Percentiles rank a stretch among this genome's conserved stretches.
phyloP scores from a whole-genome alignment of 805 yeast species.

The Pichia nakasei region DNA sequence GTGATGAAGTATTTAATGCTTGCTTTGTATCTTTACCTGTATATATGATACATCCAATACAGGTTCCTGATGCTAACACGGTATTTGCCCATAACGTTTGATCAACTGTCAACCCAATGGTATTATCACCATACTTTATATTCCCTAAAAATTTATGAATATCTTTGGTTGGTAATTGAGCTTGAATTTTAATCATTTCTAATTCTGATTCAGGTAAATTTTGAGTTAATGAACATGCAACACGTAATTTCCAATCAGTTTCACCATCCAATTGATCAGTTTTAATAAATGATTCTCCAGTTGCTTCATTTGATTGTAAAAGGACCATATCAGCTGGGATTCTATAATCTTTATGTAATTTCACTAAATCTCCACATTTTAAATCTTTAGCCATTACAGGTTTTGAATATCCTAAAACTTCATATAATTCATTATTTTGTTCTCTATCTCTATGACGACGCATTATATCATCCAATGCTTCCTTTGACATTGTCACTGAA shows the following conservation, averaged over 20 bases:
- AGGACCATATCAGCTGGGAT: constrained; percentile 91
- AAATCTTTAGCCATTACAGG: constrained; percentile 51
- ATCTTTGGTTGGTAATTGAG: constrained; percentile 75
- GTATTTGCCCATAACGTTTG: constrained; percentile 98
- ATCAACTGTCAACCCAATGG: constrained; percentile 68
- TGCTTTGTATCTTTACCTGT: constrained; percentile 94
- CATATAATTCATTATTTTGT: constrained; percentile 76
- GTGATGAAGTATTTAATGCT: constrained; percentile 81
- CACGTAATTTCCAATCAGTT: constrained; percentile 94
- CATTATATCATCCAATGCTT: constrained; percentile 88
- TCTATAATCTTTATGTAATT: constrained; percentile 69
- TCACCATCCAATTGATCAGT: constrained; percentile 99
- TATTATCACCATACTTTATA: constrained; percentile 47
- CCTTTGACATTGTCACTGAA: constrained; percentile 89
- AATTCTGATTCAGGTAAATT: constrained; percentile 38
- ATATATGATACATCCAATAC: constrained; percentile 79
- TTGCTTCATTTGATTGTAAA: constrained; percentile 69
- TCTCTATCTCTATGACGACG: constrained; percentile 86
- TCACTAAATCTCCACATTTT: constrained; percentile 79
- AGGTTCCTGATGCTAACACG: constrained; percentile 88
- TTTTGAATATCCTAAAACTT: constrained; percentile 43
- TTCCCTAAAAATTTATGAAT: constrained; percentile 80
- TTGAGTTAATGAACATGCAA: constrained; percentile 72
- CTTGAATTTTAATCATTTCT: constrained; percentile 48
- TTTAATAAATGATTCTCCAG: constrained; percentile 87